Evolutionary conservation across 1,284 basidiomycete genomes (phyloP).

Genomic region (Trichosporon coremiiforme): DNA sequence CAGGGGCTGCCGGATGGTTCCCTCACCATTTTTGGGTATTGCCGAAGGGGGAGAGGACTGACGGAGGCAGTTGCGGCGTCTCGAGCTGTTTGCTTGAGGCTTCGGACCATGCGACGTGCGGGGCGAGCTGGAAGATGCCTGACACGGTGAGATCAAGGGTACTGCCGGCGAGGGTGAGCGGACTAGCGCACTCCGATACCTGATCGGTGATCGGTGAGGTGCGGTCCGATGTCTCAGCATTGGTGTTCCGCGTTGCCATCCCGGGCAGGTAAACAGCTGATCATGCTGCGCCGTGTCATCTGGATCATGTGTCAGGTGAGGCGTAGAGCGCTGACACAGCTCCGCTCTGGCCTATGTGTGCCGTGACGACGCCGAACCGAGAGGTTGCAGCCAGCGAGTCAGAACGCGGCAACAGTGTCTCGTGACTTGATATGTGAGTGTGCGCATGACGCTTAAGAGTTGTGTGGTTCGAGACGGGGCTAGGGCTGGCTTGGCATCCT

Average conservation of each 20-base stretch:
- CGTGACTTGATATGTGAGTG: background rate
- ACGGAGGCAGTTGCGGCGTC: slow-evolving; percentile 1
- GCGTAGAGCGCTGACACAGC: background rate
- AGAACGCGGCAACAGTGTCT: background rate
- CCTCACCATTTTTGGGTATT: background rate
- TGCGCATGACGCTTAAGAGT: background rate
- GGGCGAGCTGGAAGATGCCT: too few species aligned
- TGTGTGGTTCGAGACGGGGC: background rate
- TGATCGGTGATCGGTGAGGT: too few species aligned
- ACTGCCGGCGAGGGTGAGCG: too few species aligned
- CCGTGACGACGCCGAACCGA: background rate
- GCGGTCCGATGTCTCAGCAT: background rate
- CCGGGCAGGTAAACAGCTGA: too few species aligned
- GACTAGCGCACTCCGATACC: too few species aligned
- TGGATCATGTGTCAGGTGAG: background rate
- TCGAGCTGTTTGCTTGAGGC: background rate
- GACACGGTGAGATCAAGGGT: too few species aligned
- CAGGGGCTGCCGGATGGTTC: background rate
- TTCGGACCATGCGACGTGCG: too few species aligned
- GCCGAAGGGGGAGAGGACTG: background rate
- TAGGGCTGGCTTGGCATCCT: background rate
- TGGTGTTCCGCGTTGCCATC: too few species aligned
- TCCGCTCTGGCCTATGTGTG: too few species aligned
- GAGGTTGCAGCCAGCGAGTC: background rate
- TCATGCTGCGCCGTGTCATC: background rate